Conservation (phyloP, 202 grass and related monocot genomes). For the Setaria italica region DNA sequence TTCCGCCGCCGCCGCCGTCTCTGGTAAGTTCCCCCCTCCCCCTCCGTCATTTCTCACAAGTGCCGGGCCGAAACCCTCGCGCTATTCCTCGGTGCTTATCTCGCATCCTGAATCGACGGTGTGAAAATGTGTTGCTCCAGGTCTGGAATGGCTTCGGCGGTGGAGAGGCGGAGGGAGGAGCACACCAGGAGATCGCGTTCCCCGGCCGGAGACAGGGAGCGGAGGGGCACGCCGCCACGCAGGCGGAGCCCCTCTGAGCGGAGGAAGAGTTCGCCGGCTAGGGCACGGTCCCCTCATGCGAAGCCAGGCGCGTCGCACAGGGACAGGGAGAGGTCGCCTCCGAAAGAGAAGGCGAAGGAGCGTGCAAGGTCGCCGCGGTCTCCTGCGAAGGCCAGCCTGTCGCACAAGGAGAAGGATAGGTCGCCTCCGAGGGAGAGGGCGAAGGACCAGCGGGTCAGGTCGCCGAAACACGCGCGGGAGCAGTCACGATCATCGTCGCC, state of each 20-base stretch:
- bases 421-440: constrained; percentile 49
- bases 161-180: constrained; percentile 47
- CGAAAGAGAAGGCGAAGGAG: constrained; percentile 44
- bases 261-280: constrained; percentile 60
- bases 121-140: constrained; percentile 36
- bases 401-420: constrained; percentile 15
- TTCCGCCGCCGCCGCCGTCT: not conserved
- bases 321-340: constrained; percentile 43
- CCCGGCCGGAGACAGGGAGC: constrained; percentile 37
- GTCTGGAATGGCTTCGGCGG: constrained; percentile 59
- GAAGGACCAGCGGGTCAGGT: constrained; percentile 48
- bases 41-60: not conserved
- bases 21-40: not conserved
- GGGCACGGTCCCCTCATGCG: constrained; percentile 49
- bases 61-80: not conserved
- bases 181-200: constrained; percentile 51
- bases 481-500: constrained; percentile 17
- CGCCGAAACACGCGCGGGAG: constrained; percentile 37
- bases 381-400: constrained; percentile 36
- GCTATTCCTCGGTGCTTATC: not conserved
- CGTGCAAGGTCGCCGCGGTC: constrained; percentile 44
- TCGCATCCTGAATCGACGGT: constrained; percentile 21
- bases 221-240: constrained; percentile 35
- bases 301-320: constrained; percentile 35
- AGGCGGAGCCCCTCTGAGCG: constrained; percentile 48